Evolutionary conservation across 2,329 filamentous ascomycete species (phyloP).

Genomic region (Monosporascus sp.): DNA sequence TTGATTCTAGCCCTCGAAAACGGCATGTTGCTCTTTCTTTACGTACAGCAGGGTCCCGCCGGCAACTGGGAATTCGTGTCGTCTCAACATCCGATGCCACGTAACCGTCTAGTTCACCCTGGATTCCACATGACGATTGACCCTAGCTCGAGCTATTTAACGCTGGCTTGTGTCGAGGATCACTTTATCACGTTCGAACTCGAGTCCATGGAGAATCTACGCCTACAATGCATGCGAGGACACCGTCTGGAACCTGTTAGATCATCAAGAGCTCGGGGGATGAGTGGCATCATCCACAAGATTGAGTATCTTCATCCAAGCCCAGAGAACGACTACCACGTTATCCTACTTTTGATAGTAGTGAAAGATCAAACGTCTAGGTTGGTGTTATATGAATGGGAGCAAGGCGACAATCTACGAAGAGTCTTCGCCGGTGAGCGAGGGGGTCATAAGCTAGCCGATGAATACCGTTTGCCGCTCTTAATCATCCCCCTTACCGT

Average conservation of each 20-base stretch:
- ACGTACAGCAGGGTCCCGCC: slow-evolving; percentile 44
- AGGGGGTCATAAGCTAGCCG: slow-evolving; percentile 44
- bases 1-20: slow-evolving; percentile 71
- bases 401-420: slow-evolving; percentile 42
- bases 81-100: slow-evolving; percentile 54
- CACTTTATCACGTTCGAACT: slow-evolving; percentile 69
- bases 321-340: slow-evolving; percentile 58
- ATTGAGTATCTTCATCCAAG: slow-evolving; percentile 80
- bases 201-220: slow-evolving; percentile 49
- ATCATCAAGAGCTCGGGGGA: slow-evolving; percentile 33
- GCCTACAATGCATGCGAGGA: slow-evolving; percentile 39
- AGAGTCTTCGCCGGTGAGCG: slow-evolving; percentile 41
- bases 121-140: slow-evolving; percentile 71
- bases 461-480: slow-evolving; percentile 54
- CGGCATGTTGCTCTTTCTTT: slow-evolving; percentile 72
- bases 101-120: slow-evolving; percentile 50
- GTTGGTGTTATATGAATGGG: slow-evolving; percentile 58
- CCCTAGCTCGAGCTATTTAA: slow-evolving; percentile 63
- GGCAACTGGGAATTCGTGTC: slow-evolving; percentile 55
- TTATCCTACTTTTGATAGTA: slow-evolving; percentile 69
- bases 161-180: slow-evolving; percentile 65
- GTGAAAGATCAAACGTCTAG: slow-evolving; percentile 43
- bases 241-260: slow-evolving; percentile 55
- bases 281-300: slow-evolving; percentile 73
- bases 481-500: slow-evolving; percentile 69